Evolutionary conservation across 2,329 filamentous ascomycete genomes (phyloP), one percentile per base, ranked within the genome.

Genomic region (Ramularia endophylla): DNA sequence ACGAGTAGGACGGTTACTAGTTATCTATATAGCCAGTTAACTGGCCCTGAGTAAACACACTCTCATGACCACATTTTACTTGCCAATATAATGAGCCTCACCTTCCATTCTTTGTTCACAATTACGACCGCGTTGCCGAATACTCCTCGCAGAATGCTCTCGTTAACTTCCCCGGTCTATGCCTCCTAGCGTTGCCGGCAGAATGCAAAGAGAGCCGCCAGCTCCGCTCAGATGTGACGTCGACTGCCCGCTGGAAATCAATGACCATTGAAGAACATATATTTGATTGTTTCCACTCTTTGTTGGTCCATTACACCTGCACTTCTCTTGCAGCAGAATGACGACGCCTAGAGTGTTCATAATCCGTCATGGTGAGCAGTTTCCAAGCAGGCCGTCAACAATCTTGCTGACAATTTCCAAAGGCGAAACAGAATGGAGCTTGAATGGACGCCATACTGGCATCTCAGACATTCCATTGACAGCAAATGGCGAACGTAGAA

Each of bases 401-500:
- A 25, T 25, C 6, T 25, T 25, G 11, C 22, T 25, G 22, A 25
- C 6, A 6, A 25, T n/a, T 27, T 22, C 13, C 29, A n/a, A 13
- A 61, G 90, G 90, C 67, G 90, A 95, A 70, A 97, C 90, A 4
- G 87, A 95, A 70, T 97, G 90, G 90, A 95, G 88, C 1, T 79
- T 95, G 38, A 84, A 84, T 56, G 90, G 62, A 41, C 50, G 80
- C 28, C 87, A 95, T 66, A 97, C 90, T 0, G 85, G 89, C 38
- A 73, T 70, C 18, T 84, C 83, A 18, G 89, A 97, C 59, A 85
- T 97, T 4, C 83, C 88, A 1, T 73, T 95, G 29, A 95, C 90
- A 1, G 69, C 74, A 40, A 85, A 88, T 60, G 90, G 90, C 40
- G 70, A 73, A 54, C 66, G 65, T 48, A 65, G 70, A 4, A 63